Conservation (phyloP, 352 stramenopile genomes). For the Thraustochytrium striatum region DNA sequence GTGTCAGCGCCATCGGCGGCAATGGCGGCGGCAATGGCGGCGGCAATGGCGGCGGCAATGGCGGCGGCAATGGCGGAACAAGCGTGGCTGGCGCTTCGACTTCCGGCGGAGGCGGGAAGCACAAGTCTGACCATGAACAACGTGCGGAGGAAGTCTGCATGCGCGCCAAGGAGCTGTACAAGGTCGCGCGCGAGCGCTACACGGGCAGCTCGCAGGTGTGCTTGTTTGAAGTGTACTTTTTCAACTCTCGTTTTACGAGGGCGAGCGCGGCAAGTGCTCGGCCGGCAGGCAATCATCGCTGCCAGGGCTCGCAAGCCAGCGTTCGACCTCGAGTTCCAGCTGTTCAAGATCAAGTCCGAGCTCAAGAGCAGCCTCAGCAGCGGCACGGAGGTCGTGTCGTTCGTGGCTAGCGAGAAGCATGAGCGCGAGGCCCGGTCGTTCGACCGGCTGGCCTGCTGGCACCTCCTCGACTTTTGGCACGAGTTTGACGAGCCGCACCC, state of each 20-base stretch:
- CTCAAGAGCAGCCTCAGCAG: constrained; percentile 18
- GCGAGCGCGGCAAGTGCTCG: constrained; percentile 26
- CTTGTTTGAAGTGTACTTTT: constrained; percentile 37
- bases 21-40: too few relatives aligned
- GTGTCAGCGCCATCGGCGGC: too few relatives aligned
- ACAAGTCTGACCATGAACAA: too few relatives aligned
- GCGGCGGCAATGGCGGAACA: too few relatives aligned
- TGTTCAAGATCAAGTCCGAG: constrained; percentile 19
- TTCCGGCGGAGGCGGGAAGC: too few relatives aligned
- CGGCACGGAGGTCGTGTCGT: constrained; percentile 10
- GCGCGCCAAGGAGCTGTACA: neutral
- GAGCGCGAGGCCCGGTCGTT: constrained; percentile 2
- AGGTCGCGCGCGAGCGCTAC: neutral
- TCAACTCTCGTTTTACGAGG: constrained; percentile 28
- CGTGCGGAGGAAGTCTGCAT: too few relatives aligned
- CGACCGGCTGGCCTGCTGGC: constrained; percentile 21
- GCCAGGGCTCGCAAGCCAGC: neutral
- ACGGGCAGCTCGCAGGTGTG: neutral
- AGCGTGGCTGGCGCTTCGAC: too few relatives aligned
- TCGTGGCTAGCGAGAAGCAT: constrained; percentile 32
- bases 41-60: too few relatives aligned
- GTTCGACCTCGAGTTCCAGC: constrained; percentile 33
- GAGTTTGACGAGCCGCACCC: neutral
- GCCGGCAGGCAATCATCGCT: constrained; percentile 16
- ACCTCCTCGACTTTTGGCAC: constrained; percentile 37